These are phyloP conservation scores for Amauroascus verrucosus DNA, from an alignment of 2,329 filamentous ascomycete genomes.

Conservation along the genomic window DNA sequence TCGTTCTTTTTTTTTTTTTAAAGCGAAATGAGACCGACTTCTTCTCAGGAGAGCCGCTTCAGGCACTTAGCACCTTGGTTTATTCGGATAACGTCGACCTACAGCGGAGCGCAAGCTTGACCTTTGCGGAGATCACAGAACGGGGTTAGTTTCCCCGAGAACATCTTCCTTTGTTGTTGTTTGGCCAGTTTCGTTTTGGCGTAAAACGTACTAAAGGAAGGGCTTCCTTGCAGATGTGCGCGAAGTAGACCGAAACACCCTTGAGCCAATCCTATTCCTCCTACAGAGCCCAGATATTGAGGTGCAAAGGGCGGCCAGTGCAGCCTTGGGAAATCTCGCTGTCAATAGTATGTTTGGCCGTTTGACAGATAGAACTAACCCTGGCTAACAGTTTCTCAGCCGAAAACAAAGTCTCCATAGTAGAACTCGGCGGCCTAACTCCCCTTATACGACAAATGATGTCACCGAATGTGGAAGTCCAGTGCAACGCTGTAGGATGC, in stretches of 20 bases:
- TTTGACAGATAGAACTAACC: not conserved
- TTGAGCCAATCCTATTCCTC: conserved; percentile 90
- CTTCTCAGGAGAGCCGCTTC: conserved; percentile 89
- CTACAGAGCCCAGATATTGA: conserved; percentile 93
- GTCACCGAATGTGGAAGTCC: conserved; percentile 93
- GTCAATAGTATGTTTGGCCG: conserved; percentile 68
- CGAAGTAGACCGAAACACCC: conserved; percentile 86
- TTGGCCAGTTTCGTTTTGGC: not conserved
- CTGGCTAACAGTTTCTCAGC: conserved; percentile 37
- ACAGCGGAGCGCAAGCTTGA: conserved; percentile 92
- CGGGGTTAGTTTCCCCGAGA: conserved; percentile 53
- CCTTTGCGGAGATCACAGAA: conserved; percentile 97
- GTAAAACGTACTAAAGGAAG: not conserved
- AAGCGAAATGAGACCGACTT: conserved; percentile 96
- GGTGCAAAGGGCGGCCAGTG: conserved; percentile 91
- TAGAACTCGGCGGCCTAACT: conserved; percentile 76
- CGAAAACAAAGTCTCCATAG: conserved; percentile 96
- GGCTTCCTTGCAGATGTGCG: conserved; percentile 62
- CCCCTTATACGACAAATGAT: conserved; percentile 97
- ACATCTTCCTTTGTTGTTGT: not conserved
- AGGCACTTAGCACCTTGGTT: conserved; percentile 86
- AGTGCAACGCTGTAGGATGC: conserved; percentile 97
- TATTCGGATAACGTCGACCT: conserved; percentile 98
- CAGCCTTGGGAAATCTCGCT: conserved; percentile 86
- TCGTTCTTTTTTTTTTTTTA: not conserved